Base-by-base conservation (phyloP, 1,284 basidiomycete genomes). In the Cutaneotrichosporon cavernicola region DNA sequence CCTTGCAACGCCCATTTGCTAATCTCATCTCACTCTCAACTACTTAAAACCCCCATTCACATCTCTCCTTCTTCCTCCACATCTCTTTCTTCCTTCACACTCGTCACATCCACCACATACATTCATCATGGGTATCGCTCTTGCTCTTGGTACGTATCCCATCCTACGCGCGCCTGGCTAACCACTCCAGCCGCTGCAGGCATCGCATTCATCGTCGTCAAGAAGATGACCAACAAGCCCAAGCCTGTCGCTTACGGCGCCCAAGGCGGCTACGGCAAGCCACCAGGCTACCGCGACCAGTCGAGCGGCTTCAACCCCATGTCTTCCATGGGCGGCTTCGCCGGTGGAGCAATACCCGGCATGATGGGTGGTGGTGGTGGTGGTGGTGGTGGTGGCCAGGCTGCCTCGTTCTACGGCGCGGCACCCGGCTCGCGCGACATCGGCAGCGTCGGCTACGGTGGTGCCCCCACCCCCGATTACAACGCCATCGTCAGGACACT, bases 401-500 rank as follows among this genome's bases (percentile, higher is more conserved):
- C 61, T 5, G 61, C 61, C n/a, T 51, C 60, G 22, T 59, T 36
- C 47, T 64, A 53, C 18, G 59, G 63, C 16, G 60, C 52, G 21
- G 59, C 47, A 6, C 46, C 36, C 6, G 63, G 56, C 5, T 49
- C 40, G 9, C 53, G 58, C 31, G 58, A 60, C 58, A 56, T 60
- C 38, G 57, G 50, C 38, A 56, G 49, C 22, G 49, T 21, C 16
- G 52, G 46, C 21, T 59, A 47, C 21, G 53, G 49, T n/a, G 55
- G 47, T 0, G 36, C 63, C 21, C 16, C 59, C 6, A 52, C 60
- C 13, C 60, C 64, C 46, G 51, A 59, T 60, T 49, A 56, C 51
- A 21, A 59, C 18, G 43, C 51, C 16, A 38, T 65, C 11, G 22
- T 62, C 22, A 61, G 65, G 21, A 58, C 71, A 16, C 66, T 81